Percentiles rank a stretch among this genome's conserved stretches.
These are phyloP conservation scores for Mycena alexandri DNA, from an alignment of 768 basidiomycete genomes.

Conservation along the genomic window DNA sequence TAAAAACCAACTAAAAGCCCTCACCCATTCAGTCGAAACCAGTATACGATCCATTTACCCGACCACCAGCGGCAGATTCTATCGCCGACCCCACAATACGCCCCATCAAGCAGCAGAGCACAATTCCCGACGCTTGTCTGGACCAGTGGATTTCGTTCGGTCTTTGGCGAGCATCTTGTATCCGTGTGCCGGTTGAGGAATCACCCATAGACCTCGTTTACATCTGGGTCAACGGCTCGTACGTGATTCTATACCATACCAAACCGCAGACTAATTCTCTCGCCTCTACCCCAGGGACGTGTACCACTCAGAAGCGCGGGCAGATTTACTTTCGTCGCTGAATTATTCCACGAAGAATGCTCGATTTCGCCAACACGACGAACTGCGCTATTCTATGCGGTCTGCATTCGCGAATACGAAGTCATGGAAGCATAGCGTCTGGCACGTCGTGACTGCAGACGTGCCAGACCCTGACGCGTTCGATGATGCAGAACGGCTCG, in stretches of 20 bases:
- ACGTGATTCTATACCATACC: slow-evolving; percentile 5
- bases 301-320: slow-evolving; percentile 31
- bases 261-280: background rate
- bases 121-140: slow-evolving; percentile 32
- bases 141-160: slow-evolving; percentile 35
- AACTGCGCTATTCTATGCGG: slow-evolving; percentile 52
- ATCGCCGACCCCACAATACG: slow-evolving; percentile 34
- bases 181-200: slow-evolving; percentile 31
- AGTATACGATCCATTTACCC: slow-evolving; percentile 31
- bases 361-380: slow-evolving; percentile 50
- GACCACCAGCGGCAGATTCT: slow-evolving; percentile 27
- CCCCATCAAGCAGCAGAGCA: slow-evolving; percentile 28
- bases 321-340: slow-evolving; percentile 12
- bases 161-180: slow-evolving; percentile 33
- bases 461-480: slow-evolving; percentile 42
- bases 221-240: slow-evolving; percentile 41
- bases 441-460: slow-evolving; percentile 51
- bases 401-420: slow-evolving; percentile 48
- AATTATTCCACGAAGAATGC: slow-evolving; percentile 26
- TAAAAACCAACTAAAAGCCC: too few relatives aligned
- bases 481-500: slow-evolving; percentile 42
- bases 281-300: slow-evolving; percentile 23
- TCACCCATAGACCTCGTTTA: slow-evolving; percentile 38
- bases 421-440: slow-evolving; percentile 39
- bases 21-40: too few relatives aligned